Evolutionary conservation across 2,329 filamentous ascomycete genomes (phyloP).

Genomic region (Sclerotinia borealis): DNA sequence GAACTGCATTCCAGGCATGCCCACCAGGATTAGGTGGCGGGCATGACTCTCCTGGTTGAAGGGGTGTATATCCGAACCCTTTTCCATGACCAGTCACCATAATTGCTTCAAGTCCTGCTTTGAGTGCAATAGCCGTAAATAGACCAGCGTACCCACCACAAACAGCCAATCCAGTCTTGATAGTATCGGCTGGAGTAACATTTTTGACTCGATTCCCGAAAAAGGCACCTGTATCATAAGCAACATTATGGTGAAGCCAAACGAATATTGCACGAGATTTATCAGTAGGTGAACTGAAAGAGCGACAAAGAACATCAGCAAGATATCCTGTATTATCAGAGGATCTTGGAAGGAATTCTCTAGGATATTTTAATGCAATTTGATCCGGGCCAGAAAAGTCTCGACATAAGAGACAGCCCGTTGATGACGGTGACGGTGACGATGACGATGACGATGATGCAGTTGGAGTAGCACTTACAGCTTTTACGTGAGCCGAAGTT

Average conservation of each 20-base stretch:
- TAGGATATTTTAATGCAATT: conserved; percentile 72
- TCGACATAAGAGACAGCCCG: conserved; percentile 73
- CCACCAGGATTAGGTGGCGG: conserved; percentile 57
- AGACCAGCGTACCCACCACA: conserved; percentile 87
- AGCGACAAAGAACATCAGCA: conserved; percentile 68
- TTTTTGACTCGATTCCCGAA: conserved; percentile 63
- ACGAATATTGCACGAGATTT: conserved; percentile 91
- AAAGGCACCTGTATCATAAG: conserved; percentile 76
- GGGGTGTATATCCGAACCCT: conserved; percentile 64
- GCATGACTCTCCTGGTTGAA: conserved; percentile 56
- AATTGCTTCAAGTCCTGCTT: conserved; percentile 72
- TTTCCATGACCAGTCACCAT: conserved; percentile 78
- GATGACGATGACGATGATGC: conserved; percentile 22
- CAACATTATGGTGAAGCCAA: conserved; percentile 92
- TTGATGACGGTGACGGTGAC: too few relatives aligned
- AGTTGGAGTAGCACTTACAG: conserved; percentile 29
- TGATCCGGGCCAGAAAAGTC: conserved; percentile 80
- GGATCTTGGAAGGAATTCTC: conserved; percentile 57
- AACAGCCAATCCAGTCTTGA: conserved; percentile 74
- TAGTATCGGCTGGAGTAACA: conserved; percentile 64
- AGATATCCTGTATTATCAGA: conserved; percentile 64
- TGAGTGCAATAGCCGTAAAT: conserved; percentile 70
- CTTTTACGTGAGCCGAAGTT: conserved; percentile 43
- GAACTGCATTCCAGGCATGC: conserved; percentile 92
- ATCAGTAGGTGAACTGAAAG: conserved; percentile 77